Base-by-base conservation (phyloP, 2,329 filamentous ascomycete genomes). In the Dactylonectria estremocensis region DNA sequence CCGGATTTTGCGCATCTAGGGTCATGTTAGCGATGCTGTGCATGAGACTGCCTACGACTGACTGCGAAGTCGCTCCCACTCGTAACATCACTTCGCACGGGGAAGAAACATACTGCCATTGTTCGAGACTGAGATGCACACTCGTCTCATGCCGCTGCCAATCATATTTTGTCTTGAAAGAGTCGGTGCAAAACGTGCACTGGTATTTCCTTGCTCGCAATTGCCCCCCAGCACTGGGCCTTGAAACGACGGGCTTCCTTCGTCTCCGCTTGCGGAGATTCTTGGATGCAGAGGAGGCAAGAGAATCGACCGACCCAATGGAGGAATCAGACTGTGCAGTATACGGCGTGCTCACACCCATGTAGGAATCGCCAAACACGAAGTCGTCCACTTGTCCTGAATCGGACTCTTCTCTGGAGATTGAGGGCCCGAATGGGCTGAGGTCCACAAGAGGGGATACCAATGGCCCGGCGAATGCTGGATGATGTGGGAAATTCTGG, bases 161-260 rank as follows among this genome's bases (percentile, higher is more conserved):
- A 31, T 69, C 67, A 20, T 69, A 57, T 14, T 69, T 69, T 2
- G 63, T 69, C 22, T 69, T 69, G 40, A 66, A 69, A 9, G 56
- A 20, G 28, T 68, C 66, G 3, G 62, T 66, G 24, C 66, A 68
- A 11, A 68, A 68, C 1, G 66, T 68, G 6, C 66, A 69, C 43
- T 69, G 67, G 18, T 68, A 68, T 45, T 8, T 46, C 10, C 45
- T 22, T 20, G 22, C 18, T 13, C 18, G n/a, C 45, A 13, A 11
- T n/a, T 46, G 45, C 18, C 45, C 9, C 9, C 6, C 14, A 46
- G 18, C 8, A 10, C 45, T 46, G 5, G 40, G 40, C 16, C 45
- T 46, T 13, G 45, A 11, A 20, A n/a, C 10, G 8, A 22, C 45
- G 7, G 18, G 45, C 18, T 22, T 46, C 45, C 61, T 58, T 58